These are phyloP conservation scores for Helminthosporium solani DNA, from an alignment of 2,329 filamentous ascomycete species.

Conservation along the genomic window DNA sequence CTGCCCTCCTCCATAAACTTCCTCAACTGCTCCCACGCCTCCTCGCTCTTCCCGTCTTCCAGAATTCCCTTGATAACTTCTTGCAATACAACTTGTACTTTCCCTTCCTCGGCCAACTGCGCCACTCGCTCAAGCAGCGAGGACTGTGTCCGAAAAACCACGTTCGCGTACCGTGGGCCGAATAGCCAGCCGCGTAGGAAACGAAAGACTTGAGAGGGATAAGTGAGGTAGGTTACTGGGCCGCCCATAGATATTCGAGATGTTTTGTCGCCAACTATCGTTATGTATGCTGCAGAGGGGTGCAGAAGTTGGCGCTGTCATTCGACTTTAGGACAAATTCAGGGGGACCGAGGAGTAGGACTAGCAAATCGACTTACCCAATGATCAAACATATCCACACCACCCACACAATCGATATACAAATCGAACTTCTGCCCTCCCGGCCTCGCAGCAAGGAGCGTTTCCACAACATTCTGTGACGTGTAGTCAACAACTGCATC, in stretches of 20 bases:
- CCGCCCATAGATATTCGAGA: conserved; percentile 43
- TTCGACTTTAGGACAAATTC: conserved; percentile 1
- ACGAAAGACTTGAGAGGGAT: conserved; percentile 27
- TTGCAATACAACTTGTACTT: conserved; percentile 27
- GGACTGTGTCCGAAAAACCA: conserved; percentile 24
- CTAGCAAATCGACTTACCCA: conserved; percentile 17
- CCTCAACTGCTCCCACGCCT: conserved; percentile 27
- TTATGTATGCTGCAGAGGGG: conserved; percentile 45
- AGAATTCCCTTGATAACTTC: conserved; percentile 31
- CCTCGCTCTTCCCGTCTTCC: conserved; percentile 14
- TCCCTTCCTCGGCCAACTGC: conserved; percentile 21
- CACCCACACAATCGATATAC: conserved; percentile 55
- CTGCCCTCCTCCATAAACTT: conserved; percentile 29
- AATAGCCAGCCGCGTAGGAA: conserved; percentile 24
- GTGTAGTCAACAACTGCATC: conserved; percentile 48
- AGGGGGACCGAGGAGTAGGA: background rate
- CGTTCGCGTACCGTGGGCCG: conserved; percentile 33
- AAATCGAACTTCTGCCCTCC: conserved; percentile 43
- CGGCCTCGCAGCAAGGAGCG: conserved; percentile 35
- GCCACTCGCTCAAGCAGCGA: conserved; percentile 26
- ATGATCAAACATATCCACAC: conserved; percentile 48
- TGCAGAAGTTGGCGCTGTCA: conserved; percentile 26
- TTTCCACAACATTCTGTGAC: conserved; percentile 31
- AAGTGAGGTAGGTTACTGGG: conserved; percentile 33
- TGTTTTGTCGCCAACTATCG: conserved; percentile 43